A percentile compares a stretch with the other conserved stretches of the same genome.
Conservation (phyloP, 2,329 filamentous ascomycete species). For the Raffaelea deltoideospora region DNA sequence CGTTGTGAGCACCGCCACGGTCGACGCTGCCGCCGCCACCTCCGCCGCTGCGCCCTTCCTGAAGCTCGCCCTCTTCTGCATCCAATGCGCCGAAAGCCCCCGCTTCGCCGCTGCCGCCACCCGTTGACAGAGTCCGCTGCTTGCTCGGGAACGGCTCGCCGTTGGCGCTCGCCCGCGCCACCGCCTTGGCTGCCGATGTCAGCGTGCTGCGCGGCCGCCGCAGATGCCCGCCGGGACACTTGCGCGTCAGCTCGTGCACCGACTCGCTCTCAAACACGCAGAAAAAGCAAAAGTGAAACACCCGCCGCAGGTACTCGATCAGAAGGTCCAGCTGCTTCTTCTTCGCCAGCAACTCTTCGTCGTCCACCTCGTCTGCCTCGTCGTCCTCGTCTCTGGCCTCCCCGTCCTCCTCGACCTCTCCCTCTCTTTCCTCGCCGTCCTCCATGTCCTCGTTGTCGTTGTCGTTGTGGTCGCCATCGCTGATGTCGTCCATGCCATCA, state of each 20-base stretch:
- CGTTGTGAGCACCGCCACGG: constrained; percentile 24
- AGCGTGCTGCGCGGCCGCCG: constrained; percentile 78
- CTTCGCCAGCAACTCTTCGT: constrained; percentile 76
- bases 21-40: background rate
- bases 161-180: constrained; percentile 68
- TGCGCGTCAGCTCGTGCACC: constrained; percentile 84
- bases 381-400: constrained; percentile 61
- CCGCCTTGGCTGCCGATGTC: constrained; percentile 66
- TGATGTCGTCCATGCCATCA: too few relatives aligned
- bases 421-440: constrained; percentile 40
- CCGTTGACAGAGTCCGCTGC: constrained; percentile 40
- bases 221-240: constrained; percentile 94
- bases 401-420: constrained; percentile 48
- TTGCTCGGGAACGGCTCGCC: constrained; percentile 75
- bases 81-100: constrained; percentile 28
- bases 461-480: too few relatives aligned
- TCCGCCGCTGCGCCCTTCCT: constrained; percentile 42
- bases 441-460: too few relatives aligned
- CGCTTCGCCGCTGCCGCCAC: constrained; percentile 25
- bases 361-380: constrained; percentile 71
- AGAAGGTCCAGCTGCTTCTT: constrained; percentile 95
- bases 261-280: constrained; percentile 98
- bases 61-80: constrained; percentile 46
- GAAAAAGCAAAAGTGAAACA: constrained; percentile 99
- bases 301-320: constrained; percentile 89